Percentiles rank a stretch among this genome's conserved stretches.
phyloP scores from a whole-genome alignment of 129 eudicot species.

The Flaveria trinervia region DNA sequence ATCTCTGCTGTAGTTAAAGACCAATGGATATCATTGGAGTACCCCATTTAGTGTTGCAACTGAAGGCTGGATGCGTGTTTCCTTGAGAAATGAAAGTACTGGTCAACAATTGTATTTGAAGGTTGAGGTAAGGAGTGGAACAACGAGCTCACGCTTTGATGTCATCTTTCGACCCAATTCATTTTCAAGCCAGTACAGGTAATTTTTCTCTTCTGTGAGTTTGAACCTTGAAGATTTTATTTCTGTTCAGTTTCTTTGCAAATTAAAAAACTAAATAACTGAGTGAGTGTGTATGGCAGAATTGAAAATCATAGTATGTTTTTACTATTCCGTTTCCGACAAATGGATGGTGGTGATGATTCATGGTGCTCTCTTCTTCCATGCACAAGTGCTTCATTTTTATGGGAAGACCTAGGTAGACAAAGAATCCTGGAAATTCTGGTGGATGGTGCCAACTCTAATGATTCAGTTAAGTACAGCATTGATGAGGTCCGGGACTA shows the following conservation, averaged over 20 bases:
- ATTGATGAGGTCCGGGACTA: constrained; percentile 89
- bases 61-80: constrained; percentile 81
- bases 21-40: constrained; percentile 81
- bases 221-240: constrained; percentile 4
- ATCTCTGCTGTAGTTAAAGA: constrained; percentile 50
- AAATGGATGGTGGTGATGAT: constrained; percentile 71
- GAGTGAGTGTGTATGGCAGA: constrained; percentile 46
- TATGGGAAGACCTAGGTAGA: constrained; percentile 98
- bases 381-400: constrained; percentile 74
- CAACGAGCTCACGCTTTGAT: constrained; percentile 70
- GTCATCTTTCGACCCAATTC: constrained; percentile 86
- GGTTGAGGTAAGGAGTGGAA: constrained; percentile 83
- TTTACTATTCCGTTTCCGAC: constrained; percentile 79
- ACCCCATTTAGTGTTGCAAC: constrained; percentile 73
- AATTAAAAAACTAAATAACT: constrained; percentile 15
- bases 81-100: constrained; percentile 51
- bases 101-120: constrained; percentile 44
- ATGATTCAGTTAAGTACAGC: constrained; percentile 55
- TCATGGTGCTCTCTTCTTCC: constrained; percentile 85
- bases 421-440: constrained; percentile 63
- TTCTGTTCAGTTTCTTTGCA: constrained; percentile 3
- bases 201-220: constrained; percentile 1
- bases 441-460: constrained; percentile 61
- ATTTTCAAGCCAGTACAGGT: constrained; percentile 95
- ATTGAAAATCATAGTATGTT: constrained; percentile 86